phyloP scores from a whole-genome alignment of 2,329 filamentous ascomycete genomes.

The Colletotrichum filicis region DNA sequence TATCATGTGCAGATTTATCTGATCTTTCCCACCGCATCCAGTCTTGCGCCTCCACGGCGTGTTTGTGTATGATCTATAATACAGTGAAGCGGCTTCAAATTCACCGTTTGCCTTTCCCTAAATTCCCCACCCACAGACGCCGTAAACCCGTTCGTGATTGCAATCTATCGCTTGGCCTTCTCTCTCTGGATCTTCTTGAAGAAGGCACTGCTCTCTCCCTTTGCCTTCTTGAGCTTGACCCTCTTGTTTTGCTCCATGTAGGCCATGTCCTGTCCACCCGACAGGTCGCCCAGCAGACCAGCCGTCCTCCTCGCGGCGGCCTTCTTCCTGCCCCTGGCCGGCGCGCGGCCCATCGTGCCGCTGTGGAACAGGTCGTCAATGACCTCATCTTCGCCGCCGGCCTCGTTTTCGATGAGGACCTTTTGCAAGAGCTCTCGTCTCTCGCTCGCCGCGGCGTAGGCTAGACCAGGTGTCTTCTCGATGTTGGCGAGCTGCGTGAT shows the following conservation, averaged over 20 bases:
- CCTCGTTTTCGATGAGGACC: conserved; percentile 88
- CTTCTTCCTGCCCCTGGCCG: conserved; percentile 57
- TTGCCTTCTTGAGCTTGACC: conserved; percentile 71
- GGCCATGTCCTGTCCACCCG: conserved; percentile 97
- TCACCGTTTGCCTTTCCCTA: conserved; percentile 13
- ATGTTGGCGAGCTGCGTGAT: conserved; percentile 96
- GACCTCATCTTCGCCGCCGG: conserved; percentile 76
- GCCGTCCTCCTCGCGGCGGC: conserved; percentile 80
- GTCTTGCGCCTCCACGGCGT: not conserved
- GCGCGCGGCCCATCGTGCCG: conserved; percentile 54
- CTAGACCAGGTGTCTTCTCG: conserved; percentile 82
- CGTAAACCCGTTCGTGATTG: conserved; percentile 6
- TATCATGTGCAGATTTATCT: not conserved
- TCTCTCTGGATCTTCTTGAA: conserved; percentile 75
- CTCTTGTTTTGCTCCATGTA: conserved; percentile 87
- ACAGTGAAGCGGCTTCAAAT: conserved; percentile 13
- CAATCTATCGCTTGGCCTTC: conserved; percentile 48
- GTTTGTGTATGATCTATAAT: not conserved
- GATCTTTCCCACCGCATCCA: not conserved
- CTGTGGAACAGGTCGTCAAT: conserved; percentile 68
- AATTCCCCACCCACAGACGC: not conserved
- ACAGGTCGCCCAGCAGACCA: conserved; percentile 85
- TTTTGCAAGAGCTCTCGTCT: conserved; percentile 88
- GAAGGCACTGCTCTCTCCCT: conserved; percentile 71
- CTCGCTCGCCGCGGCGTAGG: conserved; percentile 82